These are phyloP conservation scores for Gamarada debralockiae DNA, from an alignment of 495 filamentous ascomycete species.

Conservation along the genomic window DNA sequence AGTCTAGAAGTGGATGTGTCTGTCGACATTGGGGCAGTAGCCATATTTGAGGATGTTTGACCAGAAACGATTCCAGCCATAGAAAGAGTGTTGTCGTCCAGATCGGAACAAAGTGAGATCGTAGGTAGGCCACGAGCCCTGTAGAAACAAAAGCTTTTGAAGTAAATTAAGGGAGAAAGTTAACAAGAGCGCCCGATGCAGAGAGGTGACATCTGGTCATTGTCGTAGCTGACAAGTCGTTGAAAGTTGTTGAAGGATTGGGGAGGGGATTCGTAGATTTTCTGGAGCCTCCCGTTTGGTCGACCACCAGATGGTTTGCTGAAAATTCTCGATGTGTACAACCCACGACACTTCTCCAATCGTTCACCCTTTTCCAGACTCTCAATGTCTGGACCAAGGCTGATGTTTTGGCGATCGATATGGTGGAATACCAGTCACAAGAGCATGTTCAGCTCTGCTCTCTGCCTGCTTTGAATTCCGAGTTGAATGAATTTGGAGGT, in stretches of 20 bases:
- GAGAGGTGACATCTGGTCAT: slow-evolving; percentile 30
- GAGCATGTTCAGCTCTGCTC: not conserved
- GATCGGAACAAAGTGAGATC: slow-evolving; percentile 20
- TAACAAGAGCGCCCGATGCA: slow-evolving; percentile 27
- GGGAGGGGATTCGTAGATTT: slow-evolving; percentile 1
- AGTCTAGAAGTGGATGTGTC: slow-evolving; percentile 43
- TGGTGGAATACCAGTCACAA: not conserved
- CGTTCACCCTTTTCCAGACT: not conserved
- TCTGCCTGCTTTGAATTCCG: not conserved
- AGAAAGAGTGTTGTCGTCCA: slow-evolving; percentile 22
- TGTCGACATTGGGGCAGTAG: slow-evolving; percentile 34
- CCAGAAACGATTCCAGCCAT: slow-evolving; percentile 2
- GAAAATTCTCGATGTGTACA: not conserved
- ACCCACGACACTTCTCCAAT: not conserved
- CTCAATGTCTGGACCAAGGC: not conserved
- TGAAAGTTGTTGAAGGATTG: slow-evolving; percentile 3
- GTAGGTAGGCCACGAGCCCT: slow-evolving; percentile 21
- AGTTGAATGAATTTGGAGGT: too few relatives aligned
- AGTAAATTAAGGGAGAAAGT: slow-evolving; percentile 27
- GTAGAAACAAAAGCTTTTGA: slow-evolving; percentile 19
- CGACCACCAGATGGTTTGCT: slow-evolving; percentile 1
- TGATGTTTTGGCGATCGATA: not conserved
- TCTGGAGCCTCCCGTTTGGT: slow-evolving; percentile 10
- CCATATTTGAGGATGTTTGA: slow-evolving; percentile 28
- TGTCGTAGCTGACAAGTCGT: slow-evolving; percentile 24